Conservation (phyloP, 2,329 filamentous ascomycete genomes). For the Corniculantispora saksenae region DNA sequence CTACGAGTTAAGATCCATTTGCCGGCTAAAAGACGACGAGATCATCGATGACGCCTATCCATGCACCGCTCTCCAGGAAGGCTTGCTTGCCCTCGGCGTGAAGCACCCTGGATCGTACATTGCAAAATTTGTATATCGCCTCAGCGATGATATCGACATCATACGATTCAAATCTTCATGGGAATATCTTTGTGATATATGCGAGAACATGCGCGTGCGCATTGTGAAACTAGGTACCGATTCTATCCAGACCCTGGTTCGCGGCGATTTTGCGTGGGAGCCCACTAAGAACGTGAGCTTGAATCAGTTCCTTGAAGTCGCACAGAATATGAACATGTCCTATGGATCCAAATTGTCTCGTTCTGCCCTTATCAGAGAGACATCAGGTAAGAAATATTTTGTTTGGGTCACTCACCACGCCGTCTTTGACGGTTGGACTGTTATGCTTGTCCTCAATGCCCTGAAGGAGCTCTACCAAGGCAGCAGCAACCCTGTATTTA, state of each 20-base stretch:
- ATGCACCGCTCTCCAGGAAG: conserved; percentile 25
- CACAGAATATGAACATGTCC: conserved; percentile 1
- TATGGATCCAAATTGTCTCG: background rate
- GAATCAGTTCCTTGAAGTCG: background rate
- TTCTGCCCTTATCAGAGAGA: background rate
- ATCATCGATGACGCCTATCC: conserved; percentile 19
- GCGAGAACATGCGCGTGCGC: conserved; percentile 19
- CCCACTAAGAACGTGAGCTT: background rate
- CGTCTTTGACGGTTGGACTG: conserved; percentile 12
- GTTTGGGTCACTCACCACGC: conserved; percentile 13
- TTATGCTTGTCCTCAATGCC: conserved; percentile 8
- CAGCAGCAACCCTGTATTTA: background rate
- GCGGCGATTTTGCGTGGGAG: conserved; percentile 16
- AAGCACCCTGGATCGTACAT: conserved; percentile 36
- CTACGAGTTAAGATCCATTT: background rate
- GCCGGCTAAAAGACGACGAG: background rate
- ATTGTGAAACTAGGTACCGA: conserved; percentile 18
- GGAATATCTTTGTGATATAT: conserved; percentile 14
- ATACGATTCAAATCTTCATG: conserved; percentile 30
- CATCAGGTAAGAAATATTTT: conserved; percentile 1
- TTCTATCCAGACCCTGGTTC: conserved; percentile 18
- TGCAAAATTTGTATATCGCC: conserved; percentile 28
- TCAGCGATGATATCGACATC: conserved; percentile 24
- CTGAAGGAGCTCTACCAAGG: conserved; percentile 9
- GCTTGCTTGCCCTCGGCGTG: conserved; percentile 35